A percentile compares a stretch with the other conserved stretches of the same genome.
phyloP scores from a whole-genome alignment of 208 protist species.

The Leishmania lainsoni region DNA sequence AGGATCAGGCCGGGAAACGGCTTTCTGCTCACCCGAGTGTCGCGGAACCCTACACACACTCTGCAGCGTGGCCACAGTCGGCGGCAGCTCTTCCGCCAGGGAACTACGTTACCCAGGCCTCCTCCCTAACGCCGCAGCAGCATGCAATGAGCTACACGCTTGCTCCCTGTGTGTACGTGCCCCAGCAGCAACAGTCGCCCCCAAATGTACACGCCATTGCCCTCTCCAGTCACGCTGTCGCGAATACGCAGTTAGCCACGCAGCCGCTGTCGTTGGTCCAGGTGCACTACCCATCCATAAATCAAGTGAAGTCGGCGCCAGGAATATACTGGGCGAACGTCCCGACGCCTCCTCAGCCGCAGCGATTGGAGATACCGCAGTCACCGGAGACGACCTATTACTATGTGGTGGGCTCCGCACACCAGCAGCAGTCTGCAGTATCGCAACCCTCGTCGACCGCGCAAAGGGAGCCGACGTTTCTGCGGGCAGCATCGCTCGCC shows the following conservation, averaged over 20 bases:
- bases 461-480: not conserved
- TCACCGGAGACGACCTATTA: constrained; percentile 5
- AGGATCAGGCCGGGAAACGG: not conserved
- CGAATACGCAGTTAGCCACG: not conserved
- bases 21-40: not conserved
- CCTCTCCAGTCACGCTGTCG: not conserved
- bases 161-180: constrained; percentile 11
- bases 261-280: constrained; percentile 10
- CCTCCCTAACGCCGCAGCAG: not conserved
- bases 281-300: constrained; percentile 11
- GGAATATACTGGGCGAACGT: constrained; percentile 14
- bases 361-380: not conserved
- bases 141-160: constrained; percentile 10
- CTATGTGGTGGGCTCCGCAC: constrained; percentile 7
- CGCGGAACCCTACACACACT: not conserved
- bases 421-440: not conserved
- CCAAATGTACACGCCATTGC: constrained; percentile 1
- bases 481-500: constrained; percentile 1
- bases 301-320: not conserved
- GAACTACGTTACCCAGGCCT: constrained; percentile 5
- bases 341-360: not conserved
- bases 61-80: constrained; percentile 10
- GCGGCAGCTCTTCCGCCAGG: not conserved
- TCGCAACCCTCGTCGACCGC: not conserved
- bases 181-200: constrained; percentile 1